phyloP scores from a whole-genome alignment of 192 early-diverging fungal species.

The Coemansia sp. region DNA sequence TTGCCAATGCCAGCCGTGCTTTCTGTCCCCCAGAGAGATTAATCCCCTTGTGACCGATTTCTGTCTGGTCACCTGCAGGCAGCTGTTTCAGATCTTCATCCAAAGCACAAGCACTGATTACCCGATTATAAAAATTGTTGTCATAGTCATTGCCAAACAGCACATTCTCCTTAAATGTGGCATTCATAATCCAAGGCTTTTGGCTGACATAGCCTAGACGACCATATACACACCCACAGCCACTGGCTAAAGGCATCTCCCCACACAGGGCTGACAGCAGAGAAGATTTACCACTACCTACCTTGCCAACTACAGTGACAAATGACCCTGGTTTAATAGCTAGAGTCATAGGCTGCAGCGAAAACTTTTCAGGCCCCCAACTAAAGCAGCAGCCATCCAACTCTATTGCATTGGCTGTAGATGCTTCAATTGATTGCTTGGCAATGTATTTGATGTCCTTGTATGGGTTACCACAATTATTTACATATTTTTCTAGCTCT shows the following conservation, averaged over 20 bases:
- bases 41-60: constrained; percentile 50
- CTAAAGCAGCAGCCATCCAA: not conserved
- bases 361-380: constrained; percentile 14
- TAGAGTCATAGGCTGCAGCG: not conserved
- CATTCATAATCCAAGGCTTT: constrained; percentile 85
- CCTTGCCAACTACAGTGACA: constrained; percentile 75
- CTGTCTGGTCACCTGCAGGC: constrained; percentile 36
- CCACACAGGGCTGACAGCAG: constrained; percentile 77
- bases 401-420: not conserved
- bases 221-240: constrained; percentile 57
- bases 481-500: not conserved
- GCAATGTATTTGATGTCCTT: not conserved
- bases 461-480: not conserved
- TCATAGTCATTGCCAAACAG: constrained; percentile 65
- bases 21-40: constrained; percentile 78
- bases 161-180: constrained; percentile 64
- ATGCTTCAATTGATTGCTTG: not conserved
- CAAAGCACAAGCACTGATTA: constrained; percentile 57
- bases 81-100: constrained; percentile 56
- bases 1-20: constrained; percentile 76
- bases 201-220: constrained; percentile 76
- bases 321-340: constrained; percentile 24
- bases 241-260: constrained; percentile 62
- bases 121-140: constrained; percentile 43
- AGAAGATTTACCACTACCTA: constrained; percentile 82